Conservation (phyloP, 306 rosid genomes). For the Casuarina glauca region DNA sequence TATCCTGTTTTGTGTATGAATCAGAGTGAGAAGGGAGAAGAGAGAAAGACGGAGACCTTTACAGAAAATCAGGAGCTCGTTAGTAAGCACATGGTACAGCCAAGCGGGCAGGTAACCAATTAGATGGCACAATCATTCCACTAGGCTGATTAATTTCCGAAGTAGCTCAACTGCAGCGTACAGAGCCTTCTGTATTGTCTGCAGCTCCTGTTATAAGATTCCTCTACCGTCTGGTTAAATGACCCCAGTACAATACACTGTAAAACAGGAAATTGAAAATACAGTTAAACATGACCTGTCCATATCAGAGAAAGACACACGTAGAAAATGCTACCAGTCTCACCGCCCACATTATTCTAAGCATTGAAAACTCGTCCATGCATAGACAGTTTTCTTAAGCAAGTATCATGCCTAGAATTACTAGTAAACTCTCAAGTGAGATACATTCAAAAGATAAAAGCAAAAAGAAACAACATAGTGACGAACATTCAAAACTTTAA, state of each 20-base stretch:
- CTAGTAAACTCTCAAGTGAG: background rate
- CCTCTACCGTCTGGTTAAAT: background rate
- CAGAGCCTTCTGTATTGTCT: constrained; percentile 8
- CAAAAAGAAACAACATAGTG: background rate
- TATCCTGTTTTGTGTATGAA: background rate
- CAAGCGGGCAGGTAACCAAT: constrained; percentile 18
- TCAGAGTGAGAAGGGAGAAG: constrained; percentile 1
- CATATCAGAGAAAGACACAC: background rate
- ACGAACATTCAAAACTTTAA: background rate
- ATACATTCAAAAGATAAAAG: background rate
- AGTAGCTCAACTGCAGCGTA: background rate
- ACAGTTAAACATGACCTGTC: constrained; percentile 8
- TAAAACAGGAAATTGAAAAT: constrained; percentile 18
- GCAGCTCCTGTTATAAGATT: background rate
- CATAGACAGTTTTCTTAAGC: background rate
- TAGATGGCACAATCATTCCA: background rate
- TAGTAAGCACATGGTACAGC: constrained; percentile 7
- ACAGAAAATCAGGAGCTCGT: constrained; percentile 23
- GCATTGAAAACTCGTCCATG: background rate
- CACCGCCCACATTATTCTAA: background rate
- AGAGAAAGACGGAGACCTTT: constrained; percentile 27
- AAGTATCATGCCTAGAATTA: background rate
- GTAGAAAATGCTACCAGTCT: background rate
- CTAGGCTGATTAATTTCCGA: constrained; percentile 12
- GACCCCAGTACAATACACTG: background rate